Evolutionary conservation across 768 basidiomycete genomes (phyloP), one percentile per base, ranked within the genome.

Genomic region (Nidularia pulvinata): DNA sequence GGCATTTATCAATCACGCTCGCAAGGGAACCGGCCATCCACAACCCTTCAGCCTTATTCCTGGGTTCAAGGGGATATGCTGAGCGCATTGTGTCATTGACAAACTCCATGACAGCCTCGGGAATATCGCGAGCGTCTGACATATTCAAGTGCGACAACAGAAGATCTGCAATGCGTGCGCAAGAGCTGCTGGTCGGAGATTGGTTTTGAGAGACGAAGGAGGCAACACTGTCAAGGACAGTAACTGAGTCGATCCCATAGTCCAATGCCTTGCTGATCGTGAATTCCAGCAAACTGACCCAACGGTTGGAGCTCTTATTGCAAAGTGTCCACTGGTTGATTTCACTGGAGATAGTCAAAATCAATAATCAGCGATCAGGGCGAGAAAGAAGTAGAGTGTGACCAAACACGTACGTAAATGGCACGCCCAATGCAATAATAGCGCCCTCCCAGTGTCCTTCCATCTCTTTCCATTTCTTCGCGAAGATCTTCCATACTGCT

Each of bases 1-100:
- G 85, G 61, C 85, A 87, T 0, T 66, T 57, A 52, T 87, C 85
- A 39, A 92, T 69, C 4, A 80, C 61, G 6, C 71, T 67, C 44
- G 76, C 77, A 50, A 91, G 66, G 4, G 85, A 76, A 37, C 83
- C 72, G 16, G 84, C 69, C 57, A 88, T 71, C 89, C 88, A 91
- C 55, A 82, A 70, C 35, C 80, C 78, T 36, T 76, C 75, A 49
- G 79, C 74, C 61, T 78, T 74, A 59, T 82, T 79, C 46, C 72
- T 71, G 4, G 79, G 74, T 16, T 78, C 78, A 0, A 89, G 87
- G 0, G 90, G 90, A 67, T 93, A 93, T 7, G 80, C 79, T 7
- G 79, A 74, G 19, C 72, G 68, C 53, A 92, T 71, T 0, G 82
- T 82, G 43, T 82, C 79, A 55, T 85, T 83, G 50, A 84, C 73